Evolutionary conservation across 208 protist genomes (phyloP).

Genomic region (Trypanosoma rangeli): DNA sequence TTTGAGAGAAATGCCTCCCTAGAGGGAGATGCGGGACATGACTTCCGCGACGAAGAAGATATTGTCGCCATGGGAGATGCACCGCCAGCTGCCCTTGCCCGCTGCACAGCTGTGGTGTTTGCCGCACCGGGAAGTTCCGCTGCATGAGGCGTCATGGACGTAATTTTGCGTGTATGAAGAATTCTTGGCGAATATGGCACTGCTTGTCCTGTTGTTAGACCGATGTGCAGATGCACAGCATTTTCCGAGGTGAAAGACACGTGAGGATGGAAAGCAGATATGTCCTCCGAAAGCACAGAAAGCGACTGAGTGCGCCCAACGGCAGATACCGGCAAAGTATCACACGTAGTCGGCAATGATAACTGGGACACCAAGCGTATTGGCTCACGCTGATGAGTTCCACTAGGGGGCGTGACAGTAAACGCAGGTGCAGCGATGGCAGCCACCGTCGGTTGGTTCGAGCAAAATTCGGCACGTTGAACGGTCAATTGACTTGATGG

Average conservation of each 20-base stretch:
- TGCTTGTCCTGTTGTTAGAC: neutral
- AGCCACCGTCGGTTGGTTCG: neutral
- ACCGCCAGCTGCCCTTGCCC: neutral
- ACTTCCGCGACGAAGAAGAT: neutral
- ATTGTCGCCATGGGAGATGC: neutral
- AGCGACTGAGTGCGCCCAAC: neutral
- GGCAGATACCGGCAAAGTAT: neutral
- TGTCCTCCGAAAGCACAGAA: neutral
- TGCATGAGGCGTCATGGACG: neutral
- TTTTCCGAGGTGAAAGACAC: neutral
- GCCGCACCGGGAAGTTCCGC: neutral
- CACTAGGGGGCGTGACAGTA: neutral
- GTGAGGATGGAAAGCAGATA: neutral
- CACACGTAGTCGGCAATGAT: neutral
- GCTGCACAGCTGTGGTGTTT: neutral
- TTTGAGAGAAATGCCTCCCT: conserved; percentile 13
- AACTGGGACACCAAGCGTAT: neutral
- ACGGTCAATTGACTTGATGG: conserved; percentile 14
- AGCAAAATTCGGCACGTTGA: conserved; percentile 17
- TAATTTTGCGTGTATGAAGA: conserved; percentile 6
- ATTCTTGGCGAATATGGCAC: neutral
- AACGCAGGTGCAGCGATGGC: neutral
- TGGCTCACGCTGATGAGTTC: neutral
- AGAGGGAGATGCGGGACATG: neutral
- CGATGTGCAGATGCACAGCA: neutral